Evolutionary conservation across 1,284 basidiomycete genomes (phyloP).

Genomic region (Earliella scabrosa): DNA sequence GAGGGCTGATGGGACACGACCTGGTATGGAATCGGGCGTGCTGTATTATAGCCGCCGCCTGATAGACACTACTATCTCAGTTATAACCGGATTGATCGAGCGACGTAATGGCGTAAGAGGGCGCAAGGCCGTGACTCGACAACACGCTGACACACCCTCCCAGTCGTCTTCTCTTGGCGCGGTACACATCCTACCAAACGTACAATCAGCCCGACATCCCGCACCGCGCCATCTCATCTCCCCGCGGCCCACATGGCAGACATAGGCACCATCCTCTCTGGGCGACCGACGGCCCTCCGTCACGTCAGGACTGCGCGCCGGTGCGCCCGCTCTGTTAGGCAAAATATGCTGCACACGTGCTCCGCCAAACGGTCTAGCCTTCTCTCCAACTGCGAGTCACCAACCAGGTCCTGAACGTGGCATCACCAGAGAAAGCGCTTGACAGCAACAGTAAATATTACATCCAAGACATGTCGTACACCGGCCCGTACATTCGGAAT

Average conservation of each 20-base stretch:
- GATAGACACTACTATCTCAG: conserved; percentile 13
- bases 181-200: no score
- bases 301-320: no score
- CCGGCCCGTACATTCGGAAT: background rate
- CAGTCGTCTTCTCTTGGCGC: no score
- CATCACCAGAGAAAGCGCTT: no score
- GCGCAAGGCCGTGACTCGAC: no score
- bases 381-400: no score
- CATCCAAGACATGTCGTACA: no score
- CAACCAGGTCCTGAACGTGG: no score
- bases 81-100: conserved; percentile 6
- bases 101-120: conserved; percentile 14
- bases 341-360: background rate
- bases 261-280: background rate
- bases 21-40: background rate
- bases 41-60: conserved; percentile 14
- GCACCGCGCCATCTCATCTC: background rate
- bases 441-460: no score
- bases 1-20: conserved; percentile 18
- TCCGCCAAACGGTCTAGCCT: background rate
- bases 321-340: no score
- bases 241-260: background rate
- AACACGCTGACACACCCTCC: no score
- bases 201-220: background rate
- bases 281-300: background rate